Base-by-base conservation (phyloP, 805 yeast species). In the Cyberlindnera japonica region DNA sequence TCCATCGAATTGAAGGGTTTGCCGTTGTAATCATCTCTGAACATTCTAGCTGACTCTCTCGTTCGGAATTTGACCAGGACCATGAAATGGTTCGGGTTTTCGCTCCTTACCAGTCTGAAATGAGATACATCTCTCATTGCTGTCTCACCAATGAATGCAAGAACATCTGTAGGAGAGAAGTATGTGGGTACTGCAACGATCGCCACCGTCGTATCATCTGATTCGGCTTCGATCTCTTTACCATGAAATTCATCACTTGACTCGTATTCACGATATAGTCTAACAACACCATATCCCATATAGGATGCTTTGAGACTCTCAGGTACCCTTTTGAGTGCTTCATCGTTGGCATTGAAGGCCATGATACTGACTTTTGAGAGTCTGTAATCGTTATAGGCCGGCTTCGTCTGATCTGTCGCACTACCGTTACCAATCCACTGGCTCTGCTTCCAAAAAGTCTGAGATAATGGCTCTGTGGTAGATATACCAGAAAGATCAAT, bases 121-220 rank as follows among this genome's bases (percentile, higher is more conserved):
- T 88, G 93, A 0, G 89, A 72, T 2, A 86, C 74, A 19, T 66
- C 59, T 10, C 70, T 68, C 47, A 75, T 62, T 21, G 74, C 69
- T 1, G 69, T 63, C 34, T 81, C 81, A 18, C 95, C 95, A 10
- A 90, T 74, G 56, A 82, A 89, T 5, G 91, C 95, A 4, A 89
- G 59, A 18, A 90, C 58, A 53, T 89, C 96, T 18, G 88, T 82
- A 0, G 91, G 85, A 0, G 95, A 81, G 60, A 89, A 82, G 58
- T 89, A 90, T 10, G 84, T 79, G 0, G 97, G 97, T 0, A 89
- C 81, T 0, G 95, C 89, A n/a, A 88, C 61, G 15, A 88, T 83
- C 1, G 91, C 79, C 4, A 86, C 76, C 64, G 83, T 82, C 2
- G 88, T 75, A 25, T 74, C 79, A 54, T 80, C 83, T 0, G 79